Percentiles rank a stretch among this genome's conserved stretches.
These are phyloP conservation scores for Gastrolobium villosum DNA, from an alignment of 306 rosid species.

Conservation along the genomic window DNA sequence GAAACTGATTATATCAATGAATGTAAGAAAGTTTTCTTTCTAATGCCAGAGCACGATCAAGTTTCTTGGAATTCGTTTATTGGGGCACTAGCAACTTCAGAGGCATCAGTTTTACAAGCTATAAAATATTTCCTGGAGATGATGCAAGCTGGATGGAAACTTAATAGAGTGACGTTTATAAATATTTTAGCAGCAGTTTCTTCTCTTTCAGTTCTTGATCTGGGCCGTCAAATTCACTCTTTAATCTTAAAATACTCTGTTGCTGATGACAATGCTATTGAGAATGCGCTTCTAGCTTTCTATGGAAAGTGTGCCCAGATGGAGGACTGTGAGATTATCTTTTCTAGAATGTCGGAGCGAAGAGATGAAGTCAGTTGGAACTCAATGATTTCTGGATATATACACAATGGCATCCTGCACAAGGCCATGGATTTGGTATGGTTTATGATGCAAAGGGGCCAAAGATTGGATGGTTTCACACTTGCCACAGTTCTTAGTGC, in stretches of 20 bases:
- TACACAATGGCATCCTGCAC: conserved; percentile 75
- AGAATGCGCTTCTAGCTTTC: conserved; percentile 85
- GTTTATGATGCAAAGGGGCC: conserved; percentile 89
- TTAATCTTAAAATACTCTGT: conserved; percentile 66
- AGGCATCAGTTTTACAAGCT: conserved; percentile 63
- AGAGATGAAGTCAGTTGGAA: conserved; percentile 93
- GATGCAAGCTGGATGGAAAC: conserved; percentile 82
- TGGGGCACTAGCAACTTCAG: conserved; percentile 76
- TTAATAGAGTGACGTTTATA: conserved; percentile 78
- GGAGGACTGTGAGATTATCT: conserved; percentile 76
- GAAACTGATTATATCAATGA: conserved; percentile 67
- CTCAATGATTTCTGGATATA: conserved; percentile 92
- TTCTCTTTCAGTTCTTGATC: conserved; percentile 65
- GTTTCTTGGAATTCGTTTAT: conserved; percentile 93
- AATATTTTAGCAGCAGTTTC: conserved; percentile 76
- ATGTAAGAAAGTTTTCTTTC: conserved; percentile 72
- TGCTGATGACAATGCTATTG: conserved; percentile 66
- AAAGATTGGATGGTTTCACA: conserved; percentile 83
- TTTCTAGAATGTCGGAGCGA: conserved; percentile 75
- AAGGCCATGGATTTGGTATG: conserved; percentile 88
- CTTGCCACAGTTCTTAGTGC: conserved; percentile 95
- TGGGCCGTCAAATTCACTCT: conserved; percentile 78
- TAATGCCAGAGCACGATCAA: conserved; percentile 80
- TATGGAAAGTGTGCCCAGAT: conserved; percentile 79
- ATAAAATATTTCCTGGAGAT: conserved; percentile 71